A percentile compares a stretch with the other conserved stretches of the same genome.
Evolutionary conservation across 306 rosid species (phyloP).

Genomic region (Begonia fuchsioides): DNA sequence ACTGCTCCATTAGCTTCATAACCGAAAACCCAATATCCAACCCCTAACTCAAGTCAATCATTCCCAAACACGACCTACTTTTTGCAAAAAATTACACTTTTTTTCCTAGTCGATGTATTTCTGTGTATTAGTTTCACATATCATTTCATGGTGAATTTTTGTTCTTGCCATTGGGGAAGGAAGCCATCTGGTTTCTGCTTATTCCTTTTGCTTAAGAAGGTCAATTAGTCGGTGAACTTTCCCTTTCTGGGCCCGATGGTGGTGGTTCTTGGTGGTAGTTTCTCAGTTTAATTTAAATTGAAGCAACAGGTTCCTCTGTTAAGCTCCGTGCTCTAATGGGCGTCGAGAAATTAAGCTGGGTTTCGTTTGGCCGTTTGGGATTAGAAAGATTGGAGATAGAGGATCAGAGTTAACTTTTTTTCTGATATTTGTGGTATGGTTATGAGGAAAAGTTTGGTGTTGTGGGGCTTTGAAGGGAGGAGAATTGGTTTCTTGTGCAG

Average conservation of each 20-base stretch:
- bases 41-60: neutral
- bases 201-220: constrained; percentile 26
- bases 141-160: too few relatives aligned
- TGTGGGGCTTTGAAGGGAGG: constrained; percentile 18
- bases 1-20: constrained; percentile 8
- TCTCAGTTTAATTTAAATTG: constrained; percentile 44
- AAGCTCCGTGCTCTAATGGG: constrained; percentile 35
- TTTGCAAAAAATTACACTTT: neutral
- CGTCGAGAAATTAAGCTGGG: constrained; percentile 14
- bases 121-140: neutral
- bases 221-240: constrained; percentile 70
- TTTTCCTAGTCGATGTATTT: neutral
- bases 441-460: constrained; percentile 19
- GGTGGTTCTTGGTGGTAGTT: constrained; percentile 26
- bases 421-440: constrained; percentile 37
- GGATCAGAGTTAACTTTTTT: constrained; percentile 26
- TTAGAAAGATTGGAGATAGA: constrained; percentile 12
- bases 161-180: neutral
- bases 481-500: constrained; percentile 20
- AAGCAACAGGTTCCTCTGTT: constrained; percentile 52
- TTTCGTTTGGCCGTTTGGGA: constrained; percentile 17
- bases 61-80: neutral
- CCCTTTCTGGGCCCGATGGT: constrained; percentile 56
- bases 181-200: constrained; percentile 3
- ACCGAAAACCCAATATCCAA: neutral